phyloP scores from a whole-genome alignment of 176 grass and related monocot species.

The Puccinellia tenuiflora region DNA sequence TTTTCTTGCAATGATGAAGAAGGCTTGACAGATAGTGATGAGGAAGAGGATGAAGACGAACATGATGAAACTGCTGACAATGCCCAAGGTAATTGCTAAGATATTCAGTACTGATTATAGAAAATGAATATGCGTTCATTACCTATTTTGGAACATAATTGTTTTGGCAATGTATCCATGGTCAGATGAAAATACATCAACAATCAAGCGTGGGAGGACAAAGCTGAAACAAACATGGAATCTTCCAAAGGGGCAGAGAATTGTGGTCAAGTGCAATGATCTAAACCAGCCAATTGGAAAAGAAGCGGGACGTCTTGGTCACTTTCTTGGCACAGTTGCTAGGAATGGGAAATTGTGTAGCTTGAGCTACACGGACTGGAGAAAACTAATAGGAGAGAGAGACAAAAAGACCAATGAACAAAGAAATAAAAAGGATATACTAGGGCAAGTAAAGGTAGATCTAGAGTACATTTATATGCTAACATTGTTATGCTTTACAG shows the following conservation, averaged over 20 bases:
- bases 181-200: not conserved
- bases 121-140: not conserved
- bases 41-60: not conserved
- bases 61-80: not conserved
- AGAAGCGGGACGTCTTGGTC: not conserved
- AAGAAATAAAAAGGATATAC: not conserved
- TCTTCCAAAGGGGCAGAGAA: not conserved
- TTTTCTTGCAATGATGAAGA: not conserved
- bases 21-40: not conserved
- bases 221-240: conserved; percentile 7
- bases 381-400: not conserved
- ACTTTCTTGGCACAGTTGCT: conserved; percentile 3
- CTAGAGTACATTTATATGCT: not conserved
- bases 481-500: not conserved
- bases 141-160: not conserved
- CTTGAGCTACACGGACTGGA: not conserved
- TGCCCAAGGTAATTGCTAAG: not conserved
- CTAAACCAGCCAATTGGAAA: not conserved
- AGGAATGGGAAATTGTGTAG: conserved; percentile 3
- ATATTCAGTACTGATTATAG: not conserved
- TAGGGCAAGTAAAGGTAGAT: conserved; percentile 1
- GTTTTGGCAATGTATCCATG: not conserved
- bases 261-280: conserved; percentile 4
- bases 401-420: not conserved
- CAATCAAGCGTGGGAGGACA: not conserved